phyloP scores from a whole-genome alignment of 495 filamentous ascomycete species.

The Penicillium canariense region DNA sequence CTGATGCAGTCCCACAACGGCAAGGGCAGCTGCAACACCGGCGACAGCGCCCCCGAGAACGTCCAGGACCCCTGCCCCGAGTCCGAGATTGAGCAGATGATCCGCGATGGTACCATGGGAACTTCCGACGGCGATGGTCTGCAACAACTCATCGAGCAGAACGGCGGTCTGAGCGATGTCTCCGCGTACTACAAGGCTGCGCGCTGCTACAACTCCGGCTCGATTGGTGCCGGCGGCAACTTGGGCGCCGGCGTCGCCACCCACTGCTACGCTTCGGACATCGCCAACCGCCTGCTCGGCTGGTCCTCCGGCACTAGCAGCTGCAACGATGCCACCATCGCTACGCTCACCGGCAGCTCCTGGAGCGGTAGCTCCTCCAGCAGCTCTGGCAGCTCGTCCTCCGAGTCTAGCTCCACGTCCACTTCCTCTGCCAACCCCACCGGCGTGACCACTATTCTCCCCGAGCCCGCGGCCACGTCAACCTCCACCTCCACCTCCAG shows the following conservation, averaged over 20 bases:
- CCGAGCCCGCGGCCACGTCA: conserved; percentile 1
- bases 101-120: conserved; percentile 45
- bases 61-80: conserved; percentile 43
- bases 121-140: conserved; percentile 45
- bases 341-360: conserved; percentile 4
- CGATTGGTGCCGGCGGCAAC: conserved; percentile 42
- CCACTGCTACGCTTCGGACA: conserved; percentile 54
- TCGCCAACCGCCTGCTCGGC: conserved; percentile 56
- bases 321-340: conserved; percentile 18
- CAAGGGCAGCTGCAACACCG: conserved; percentile 42
- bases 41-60: conserved; percentile 19
- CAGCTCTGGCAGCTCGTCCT: conserved; percentile 13
- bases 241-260: conserved; percentile 51
- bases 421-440: conserved; percentile 3
- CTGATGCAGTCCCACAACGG: conserved; percentile 57
- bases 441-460: conserved; percentile 4
- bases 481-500: conserved; percentile 1
- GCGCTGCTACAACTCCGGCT: conserved; percentile 59
- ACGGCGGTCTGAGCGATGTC: conserved; percentile 27
- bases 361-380: conserved; percentile 10
- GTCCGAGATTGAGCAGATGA: conserved; percentile 47
- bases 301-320: conserved; percentile 35
- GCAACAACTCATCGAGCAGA: conserved; percentile 29
- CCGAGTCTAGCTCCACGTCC: background rate
- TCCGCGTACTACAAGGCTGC: conserved; percentile 49